Evolutionary conservation across 441 rosid genomes (phyloP), one percentile per base, ranked within the genome.

Genomic region (Arabidopsis lyrata): DNA sequence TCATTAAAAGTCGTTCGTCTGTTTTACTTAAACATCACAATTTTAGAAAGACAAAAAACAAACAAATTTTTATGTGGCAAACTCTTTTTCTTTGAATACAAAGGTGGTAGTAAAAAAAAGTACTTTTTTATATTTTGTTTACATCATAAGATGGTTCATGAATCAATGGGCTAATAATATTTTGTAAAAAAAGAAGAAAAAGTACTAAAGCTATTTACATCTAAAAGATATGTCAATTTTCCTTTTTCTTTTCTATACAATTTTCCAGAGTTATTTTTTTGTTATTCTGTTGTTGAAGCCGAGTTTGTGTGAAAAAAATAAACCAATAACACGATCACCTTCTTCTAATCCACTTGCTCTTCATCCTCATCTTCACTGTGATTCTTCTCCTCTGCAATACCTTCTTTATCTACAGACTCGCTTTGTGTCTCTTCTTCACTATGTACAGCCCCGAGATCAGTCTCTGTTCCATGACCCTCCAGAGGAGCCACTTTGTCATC

Each of bases 341-440:
- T 53, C 90, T 90, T 86, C 84, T 84, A 86, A 47, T 78, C 83
- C 70, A 84, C 74, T 81, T 58, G 57, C n/a, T 54, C 61, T 12
- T 64, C 67, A 38, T 38, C n/a, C 16, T 34, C 59, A 48, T 60
- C 68, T 38, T 63, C 73, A 57, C 16, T 57, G 36, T 44, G 14
- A 31, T 10, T 22, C 63, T 61, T 62, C 61, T 36, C 72, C 56
- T 70, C 74, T 31, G 61, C 76, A 65, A 35, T 16, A 32, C 68
- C 69, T 24, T 76, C 67, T 38, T 64, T 49, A 70, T 64, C 13
- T 70, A 70, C 72, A 65, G 14, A 6, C 67, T 64, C 65, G 18
- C 70, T 69, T 14, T 36, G 53, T 2, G 11, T 50, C 61, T 56
- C 62, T 63, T 66, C 71, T 52, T 61, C 64, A 24, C 54, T 66